These are phyloP conservation scores for Vitis rotundifolia DNA, from an alignment of 164 flowering plant species.

Conservation along the genomic window DNA sequence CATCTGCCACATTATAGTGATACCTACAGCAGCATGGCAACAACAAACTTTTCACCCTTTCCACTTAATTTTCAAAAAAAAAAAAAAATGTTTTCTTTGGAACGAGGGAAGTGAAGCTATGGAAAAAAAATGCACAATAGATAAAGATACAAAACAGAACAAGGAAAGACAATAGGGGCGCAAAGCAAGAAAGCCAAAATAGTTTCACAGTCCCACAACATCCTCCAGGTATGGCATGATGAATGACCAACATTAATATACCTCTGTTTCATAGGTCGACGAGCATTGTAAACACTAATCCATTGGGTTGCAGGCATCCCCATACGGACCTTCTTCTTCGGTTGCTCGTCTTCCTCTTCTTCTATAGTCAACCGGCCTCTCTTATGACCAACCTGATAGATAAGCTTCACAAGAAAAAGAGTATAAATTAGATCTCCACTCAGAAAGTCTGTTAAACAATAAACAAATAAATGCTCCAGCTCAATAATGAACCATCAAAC, in stretches of 20 bases:
- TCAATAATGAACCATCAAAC: not conserved
- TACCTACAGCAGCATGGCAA: constrained; percentile 31
- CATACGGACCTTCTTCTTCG: constrained; percentile 60
- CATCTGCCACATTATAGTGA: constrained; percentile 58
- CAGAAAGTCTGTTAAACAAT: not conserved
- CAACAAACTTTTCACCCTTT: not conserved
- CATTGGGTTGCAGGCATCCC: constrained; percentile 72
- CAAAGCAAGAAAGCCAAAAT: not conserved
- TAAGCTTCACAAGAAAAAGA: constrained; percentile 30
- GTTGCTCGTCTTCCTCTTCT: constrained; percentile 61
- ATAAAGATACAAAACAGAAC: not conserved
- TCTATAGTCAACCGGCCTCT: constrained; percentile 51
- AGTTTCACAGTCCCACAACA: not conserved
- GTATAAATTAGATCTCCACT: not conserved
- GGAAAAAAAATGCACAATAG: no score
- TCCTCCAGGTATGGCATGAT: not conserved
- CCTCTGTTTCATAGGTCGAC: constrained; percentile 74
- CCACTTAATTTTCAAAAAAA: not conserved
- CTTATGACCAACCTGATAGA: constrained; percentile 58
- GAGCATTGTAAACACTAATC: constrained; percentile 65
- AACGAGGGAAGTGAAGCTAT: not conserved
- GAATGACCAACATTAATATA: constrained; percentile 12
- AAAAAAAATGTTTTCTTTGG: no score
- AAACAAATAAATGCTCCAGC: not conserved
- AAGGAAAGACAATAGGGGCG: not conserved